Percentiles rank a stretch among this genome's conserved stretches.
These are phyloP conservation scores for Pachyrhizus erosus DNA, from an alignment of 306 rosid species.

Conservation along the genomic window DNA sequence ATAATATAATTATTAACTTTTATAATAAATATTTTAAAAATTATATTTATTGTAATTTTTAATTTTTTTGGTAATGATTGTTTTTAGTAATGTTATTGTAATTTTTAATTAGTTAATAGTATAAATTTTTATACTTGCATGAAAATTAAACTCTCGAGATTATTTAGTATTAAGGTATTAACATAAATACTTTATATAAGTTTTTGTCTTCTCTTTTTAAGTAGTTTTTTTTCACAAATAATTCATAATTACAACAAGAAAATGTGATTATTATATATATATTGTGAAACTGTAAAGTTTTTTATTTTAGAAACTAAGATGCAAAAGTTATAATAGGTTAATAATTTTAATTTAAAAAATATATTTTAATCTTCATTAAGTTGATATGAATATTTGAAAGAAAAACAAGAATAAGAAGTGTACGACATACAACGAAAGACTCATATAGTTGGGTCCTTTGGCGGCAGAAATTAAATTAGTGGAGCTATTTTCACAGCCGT, in stretches of 20 bases:
- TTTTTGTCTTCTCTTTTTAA: background rate
- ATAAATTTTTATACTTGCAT: too few relatives aligned
- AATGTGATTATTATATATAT: background rate
- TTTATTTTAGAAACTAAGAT: background rate
- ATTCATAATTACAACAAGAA: too few relatives aligned
- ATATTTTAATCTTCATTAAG: background rate
- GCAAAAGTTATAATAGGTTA: background rate
- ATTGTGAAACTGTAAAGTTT: too few relatives aligned
- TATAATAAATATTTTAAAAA: background rate
- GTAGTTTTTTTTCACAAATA: background rate
- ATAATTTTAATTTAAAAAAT: too few relatives aligned
- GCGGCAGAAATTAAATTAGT: constrained; percentile 39
- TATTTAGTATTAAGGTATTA: background rate
- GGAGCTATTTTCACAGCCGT: constrained; percentile 51
- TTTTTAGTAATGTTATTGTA: too few relatives aligned
- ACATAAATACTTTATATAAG: too few relatives aligned
- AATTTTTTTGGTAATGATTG: too few relatives aligned
- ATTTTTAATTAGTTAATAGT: too few relatives aligned
- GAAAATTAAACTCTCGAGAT: background rate
- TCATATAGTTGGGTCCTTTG: constrained; percentile 30
- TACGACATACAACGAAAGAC: too few relatives aligned
- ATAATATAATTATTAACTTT: background rate
- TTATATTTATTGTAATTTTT: too few relatives aligned
- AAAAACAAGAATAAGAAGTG: background rate
- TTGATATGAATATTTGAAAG: background rate